Evolutionary conservation across 1,284 basidiomycete genomes (phyloP).

Genomic region (Microbotryomycetes sp.): DNA sequence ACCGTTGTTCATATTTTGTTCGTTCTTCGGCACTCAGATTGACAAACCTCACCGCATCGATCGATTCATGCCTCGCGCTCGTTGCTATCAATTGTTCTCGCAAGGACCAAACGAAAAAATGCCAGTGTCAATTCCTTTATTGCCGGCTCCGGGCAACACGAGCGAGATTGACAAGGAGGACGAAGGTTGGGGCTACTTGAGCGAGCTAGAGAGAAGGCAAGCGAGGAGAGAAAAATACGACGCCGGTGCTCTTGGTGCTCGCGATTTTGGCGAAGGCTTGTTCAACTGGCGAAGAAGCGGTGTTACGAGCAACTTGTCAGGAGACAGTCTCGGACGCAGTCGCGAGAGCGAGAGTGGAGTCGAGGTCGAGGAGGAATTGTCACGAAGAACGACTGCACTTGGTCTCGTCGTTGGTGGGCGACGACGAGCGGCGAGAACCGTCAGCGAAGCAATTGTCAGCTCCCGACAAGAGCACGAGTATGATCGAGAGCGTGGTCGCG

Average conservation of each 20-base stretch:
- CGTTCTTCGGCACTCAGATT: constrained; percentile 37
- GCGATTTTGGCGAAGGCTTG: constrained; percentile 10
- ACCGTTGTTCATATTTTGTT: constrained; percentile 41
- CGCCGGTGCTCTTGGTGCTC: constrained; percentile 26
- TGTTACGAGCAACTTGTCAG: neutral
- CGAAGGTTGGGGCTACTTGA: constrained; percentile 3
- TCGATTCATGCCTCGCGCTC: constrained; percentile 79
- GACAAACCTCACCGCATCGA: constrained; percentile 79
- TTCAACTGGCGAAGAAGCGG: constrained; percentile 7
- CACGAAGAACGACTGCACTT: neutral
- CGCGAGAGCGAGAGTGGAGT: constrained; percentile 2
- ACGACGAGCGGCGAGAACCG: neutral
- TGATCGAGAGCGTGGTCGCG: constrained; percentile 4
- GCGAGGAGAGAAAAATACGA: constrained; percentile 31
- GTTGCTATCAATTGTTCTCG: constrained; percentile 76
- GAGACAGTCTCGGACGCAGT: constrained; percentile 2
- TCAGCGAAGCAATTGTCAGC: neutral
- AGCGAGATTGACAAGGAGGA: neutral
- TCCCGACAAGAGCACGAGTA: neutral
- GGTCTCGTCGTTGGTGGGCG: neutral
- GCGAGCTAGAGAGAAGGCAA: constrained; percentile 27
- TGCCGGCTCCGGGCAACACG: constrained; percentile 10
- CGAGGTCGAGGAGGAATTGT: neutral
- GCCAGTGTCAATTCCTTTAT: constrained; percentile 22
- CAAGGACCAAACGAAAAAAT: constrained; percentile 45